Percentiles rank a stretch among this genome's conserved stretches.
Evolutionary conservation across 164 flowering plant species (phyloP).

Genomic region (Buxus sempervirens): DNA sequence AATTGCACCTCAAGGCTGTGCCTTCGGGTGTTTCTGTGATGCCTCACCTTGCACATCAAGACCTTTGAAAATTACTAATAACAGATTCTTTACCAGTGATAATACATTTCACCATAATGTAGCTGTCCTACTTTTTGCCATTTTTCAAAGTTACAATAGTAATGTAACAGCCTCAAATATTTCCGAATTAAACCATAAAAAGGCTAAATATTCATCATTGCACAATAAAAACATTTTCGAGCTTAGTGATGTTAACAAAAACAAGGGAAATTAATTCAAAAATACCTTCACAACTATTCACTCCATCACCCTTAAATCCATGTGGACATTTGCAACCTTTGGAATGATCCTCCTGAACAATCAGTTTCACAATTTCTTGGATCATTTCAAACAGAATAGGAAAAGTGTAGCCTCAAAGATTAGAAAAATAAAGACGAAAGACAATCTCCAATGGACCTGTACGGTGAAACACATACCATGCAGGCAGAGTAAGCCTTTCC

Average conservation of each 20-base stretch:
- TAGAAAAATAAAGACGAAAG: background rate
- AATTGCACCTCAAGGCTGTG: too few relatives aligned
- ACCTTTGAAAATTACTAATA: too few relatives aligned
- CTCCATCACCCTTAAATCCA: conserved; percentile 95
- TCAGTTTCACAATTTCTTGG: conserved; percentile 1
- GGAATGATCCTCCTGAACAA: conserved; percentile 57
- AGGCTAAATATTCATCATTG: background rate
- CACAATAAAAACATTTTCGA: background rate
- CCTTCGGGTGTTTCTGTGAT: too few relatives aligned
- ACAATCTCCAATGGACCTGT: background rate
- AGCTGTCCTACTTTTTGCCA: too few relatives aligned
- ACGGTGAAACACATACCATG: conserved; percentile 41
- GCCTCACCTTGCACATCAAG: too few relatives aligned
- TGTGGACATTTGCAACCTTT: conserved; percentile 83
- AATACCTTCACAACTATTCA: conserved; percentile 75
- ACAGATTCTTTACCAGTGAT: too few relatives aligned
- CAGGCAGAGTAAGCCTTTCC: conserved; percentile 85
- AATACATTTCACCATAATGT: too few relatives aligned
- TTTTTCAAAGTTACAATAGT: too few relatives aligned
- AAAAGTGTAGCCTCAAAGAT: background rate
- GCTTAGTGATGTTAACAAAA: background rate
- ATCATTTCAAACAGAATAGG: background rate
- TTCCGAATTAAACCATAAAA: too few relatives aligned
- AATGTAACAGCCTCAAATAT: too few relatives aligned
- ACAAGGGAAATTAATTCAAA: background rate